Evolutionary conservation across 108 stramenopile genomes (phyloP).

Genomic region (Hondaea fermentalgiana): DNA sequence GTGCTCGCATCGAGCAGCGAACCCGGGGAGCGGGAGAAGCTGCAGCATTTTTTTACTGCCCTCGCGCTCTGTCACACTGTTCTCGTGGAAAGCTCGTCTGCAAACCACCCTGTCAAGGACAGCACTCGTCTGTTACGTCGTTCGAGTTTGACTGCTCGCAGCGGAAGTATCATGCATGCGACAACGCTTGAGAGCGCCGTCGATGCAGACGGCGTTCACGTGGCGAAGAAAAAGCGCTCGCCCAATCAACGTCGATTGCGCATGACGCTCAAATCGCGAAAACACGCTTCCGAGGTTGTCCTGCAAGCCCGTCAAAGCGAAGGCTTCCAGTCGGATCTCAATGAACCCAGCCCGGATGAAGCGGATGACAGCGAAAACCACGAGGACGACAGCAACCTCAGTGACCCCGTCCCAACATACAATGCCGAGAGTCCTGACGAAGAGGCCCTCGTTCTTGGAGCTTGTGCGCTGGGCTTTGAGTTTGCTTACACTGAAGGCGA

Average conservation of each 20-base stretch:
- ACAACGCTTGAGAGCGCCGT: no score
- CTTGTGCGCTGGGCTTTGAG: not conserved
- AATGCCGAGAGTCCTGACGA: conserved; percentile 37
- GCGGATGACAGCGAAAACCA: not conserved
- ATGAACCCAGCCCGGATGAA: no score
- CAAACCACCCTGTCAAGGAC: not conserved
- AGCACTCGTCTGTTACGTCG: not conserved
- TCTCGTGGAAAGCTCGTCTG: conserved; percentile 7
- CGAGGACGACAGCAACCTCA: not conserved
- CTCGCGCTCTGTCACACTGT: conserved; percentile 66
- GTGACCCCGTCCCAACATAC: not conserved
- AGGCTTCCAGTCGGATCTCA: no score
- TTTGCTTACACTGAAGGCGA: conserved; percentile 1
- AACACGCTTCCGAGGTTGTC: no score
- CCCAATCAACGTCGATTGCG: no score
- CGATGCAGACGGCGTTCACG: no score
- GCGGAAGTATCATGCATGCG: not conserved
- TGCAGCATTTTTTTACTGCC: not conserved
- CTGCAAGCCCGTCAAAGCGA: no score
- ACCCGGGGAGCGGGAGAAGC: not conserved
- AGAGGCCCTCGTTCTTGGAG: conserved; percentile 13
- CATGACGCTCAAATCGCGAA: no score
- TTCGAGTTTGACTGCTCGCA: not conserved
- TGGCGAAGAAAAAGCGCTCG: no score
- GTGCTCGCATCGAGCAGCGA: not conserved